Base-by-base conservation (phyloP, 306 rosid species). In the Quercus ilex region DNA sequence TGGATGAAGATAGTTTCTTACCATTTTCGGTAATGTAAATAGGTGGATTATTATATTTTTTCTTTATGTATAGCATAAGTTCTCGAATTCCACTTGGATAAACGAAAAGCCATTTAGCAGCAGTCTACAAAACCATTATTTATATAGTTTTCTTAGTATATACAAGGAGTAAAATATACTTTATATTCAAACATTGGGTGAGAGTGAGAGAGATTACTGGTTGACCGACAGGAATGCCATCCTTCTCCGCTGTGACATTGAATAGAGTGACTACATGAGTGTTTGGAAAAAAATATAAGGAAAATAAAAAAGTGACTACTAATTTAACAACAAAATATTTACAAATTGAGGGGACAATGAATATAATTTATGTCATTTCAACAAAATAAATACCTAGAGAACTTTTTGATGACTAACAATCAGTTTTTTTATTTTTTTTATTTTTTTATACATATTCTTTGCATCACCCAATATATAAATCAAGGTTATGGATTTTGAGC, bases 11-110 rank as follows among this genome's bases (percentile, higher is more conserved):
- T 0, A 26, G 15, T 15, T 18, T 23, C 5, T 23, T 85, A 89
- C 97, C 97, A 69, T 89, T 91, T 74, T 91, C 97, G 15, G 91
- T 91, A 21, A 91, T 77, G 83, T 79, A 83, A 51, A 91, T 67
- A 2, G 75, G 46, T 25, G 94, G 92, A 59, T 86, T 77, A 4
- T 87, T 83, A 82, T 84, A 90, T 0, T 69, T 71, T 14, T 72
- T 51, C 74, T 55, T 85, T 18, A 88, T 17, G 20, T 86, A 59
- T 20, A 28, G 6, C 83, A 80, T 6, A 46, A 88, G 77, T 23
- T 53, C 46, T 64, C 62, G 81, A 53, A 91, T 70, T 71, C 97
- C 92, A 71, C 73, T 80, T 0, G 97, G 97, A 74, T 78, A 82
- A 38, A 88, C 60, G 68, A 8, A 80, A 8, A 91, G 86, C 94